Base-by-base conservation (phyloP, 768 basidiomycete genomes). In the Boletus subparvulus region DNA sequence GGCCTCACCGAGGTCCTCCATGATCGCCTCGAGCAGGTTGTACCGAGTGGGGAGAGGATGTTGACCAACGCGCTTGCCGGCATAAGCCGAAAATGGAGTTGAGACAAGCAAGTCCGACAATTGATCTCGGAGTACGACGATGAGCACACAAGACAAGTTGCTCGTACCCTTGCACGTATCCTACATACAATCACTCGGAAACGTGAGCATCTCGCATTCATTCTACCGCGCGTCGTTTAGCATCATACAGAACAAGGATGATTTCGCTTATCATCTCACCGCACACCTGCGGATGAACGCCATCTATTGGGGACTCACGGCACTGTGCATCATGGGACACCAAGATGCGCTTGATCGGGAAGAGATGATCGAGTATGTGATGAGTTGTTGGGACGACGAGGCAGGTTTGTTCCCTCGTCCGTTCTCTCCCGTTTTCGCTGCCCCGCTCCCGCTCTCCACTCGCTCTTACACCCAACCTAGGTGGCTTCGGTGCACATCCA, bases 331-430 rank as follows among this genome's bases (percentile, higher is more conserved):
- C 45, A 90, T 98, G 86, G 83, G 80, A 1, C 82, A 81, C 44
- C 76, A 83, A 52, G 88, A 94, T 47, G 92, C 92, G 0, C 76
- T 99, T 50, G 82, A 90, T 62, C 75, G 86, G 40, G 84, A 92
- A 26, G 93, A 92, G 60, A 91, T 91, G 81, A 82, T 98, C 32
- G 80, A 80, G 3, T 98, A 91, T 69, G 93, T 98, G 50, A 82
- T 94, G 85, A 87, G 85, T 62, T 99, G 97, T 71, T 98, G 94
- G 94, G 90, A 96, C 65, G 88, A 94, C 12, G 85, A 92, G 73
- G 83, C 85, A 75, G 95, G 94, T 72, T 44, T 42, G 69, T 69
- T 57, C 44, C 43, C n/a, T 36, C 28, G 43, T 16, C 21, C 50
- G 3, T 14, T 10, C 43, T 42, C 33, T 11, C 26, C 19, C 13